These are phyloP conservation scores for Trifolium repens DNA, from an alignment of 306 rosid genomes.

Conservation along the genomic window DNA sequence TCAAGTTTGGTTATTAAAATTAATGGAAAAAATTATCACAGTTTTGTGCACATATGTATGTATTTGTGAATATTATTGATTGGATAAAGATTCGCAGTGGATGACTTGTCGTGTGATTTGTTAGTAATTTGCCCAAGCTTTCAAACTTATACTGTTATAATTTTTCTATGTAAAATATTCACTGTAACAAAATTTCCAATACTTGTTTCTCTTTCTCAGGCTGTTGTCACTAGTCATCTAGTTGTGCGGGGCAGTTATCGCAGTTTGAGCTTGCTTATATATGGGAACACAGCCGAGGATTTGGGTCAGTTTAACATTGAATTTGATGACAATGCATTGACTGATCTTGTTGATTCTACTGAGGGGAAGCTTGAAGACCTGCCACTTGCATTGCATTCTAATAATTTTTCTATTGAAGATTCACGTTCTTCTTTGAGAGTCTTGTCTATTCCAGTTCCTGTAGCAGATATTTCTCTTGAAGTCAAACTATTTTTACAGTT, in stretches of 20 bases:
- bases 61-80: not conserved
- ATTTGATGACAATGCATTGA: constrained; percentile 83
- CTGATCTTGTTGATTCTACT: constrained; percentile 80
- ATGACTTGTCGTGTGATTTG: constrained; percentile 24
- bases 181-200: constrained; percentile 20
- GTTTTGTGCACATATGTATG: constrained; percentile 10
- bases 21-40: constrained; percentile 20
- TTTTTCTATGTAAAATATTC: constrained; percentile 19
- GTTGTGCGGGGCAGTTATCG: constrained; percentile 98
- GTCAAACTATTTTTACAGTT: constrained; percentile 74
- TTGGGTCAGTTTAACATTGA: constrained; percentile 96
- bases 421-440: constrained; percentile 61
- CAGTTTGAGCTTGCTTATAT: constrained; percentile 89
- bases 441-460: constrained; percentile 67
- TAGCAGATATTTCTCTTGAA: constrained; percentile 72
- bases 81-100: constrained; percentile 4
- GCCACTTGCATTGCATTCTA: constrained; percentile 79
- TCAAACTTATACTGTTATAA: constrained; percentile 4
- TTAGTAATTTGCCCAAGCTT: constrained; percentile 31
- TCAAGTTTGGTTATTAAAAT: constrained; percentile 25
- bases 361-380: constrained; percentile 93
- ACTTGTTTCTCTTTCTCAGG: constrained; percentile 59
- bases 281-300: constrained; percentile 97
- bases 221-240: constrained; percentile 91
- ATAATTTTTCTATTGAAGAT: constrained; percentile 63